A percentile compares a stretch with the other conserved stretches of the same genome.
Conservation (phyloP, 345 rosid genomes). For the Lenwebbia sp. region DNA sequence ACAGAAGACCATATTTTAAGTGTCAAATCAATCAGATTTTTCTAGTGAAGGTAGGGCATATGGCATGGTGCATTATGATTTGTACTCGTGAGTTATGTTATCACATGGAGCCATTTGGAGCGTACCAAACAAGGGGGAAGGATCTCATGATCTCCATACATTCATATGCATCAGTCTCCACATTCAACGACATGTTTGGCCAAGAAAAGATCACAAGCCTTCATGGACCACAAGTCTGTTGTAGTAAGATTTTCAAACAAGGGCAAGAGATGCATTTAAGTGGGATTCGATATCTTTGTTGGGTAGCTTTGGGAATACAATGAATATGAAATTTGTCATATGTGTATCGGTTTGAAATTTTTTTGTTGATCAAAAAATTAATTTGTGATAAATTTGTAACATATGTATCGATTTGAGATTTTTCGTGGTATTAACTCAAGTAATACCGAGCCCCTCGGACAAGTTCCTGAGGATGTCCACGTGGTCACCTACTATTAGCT, state of each 20-base stretch:
- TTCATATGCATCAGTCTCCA: not conserved
- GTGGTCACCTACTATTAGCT: not conserved
- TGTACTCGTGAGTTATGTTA: not conserved
- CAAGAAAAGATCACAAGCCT: not conserved
- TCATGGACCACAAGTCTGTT: not conserved
- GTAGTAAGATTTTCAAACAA: not conserved
- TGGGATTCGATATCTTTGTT: not conserved
- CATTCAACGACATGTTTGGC: not conserved
- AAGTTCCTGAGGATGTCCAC: not conserved
- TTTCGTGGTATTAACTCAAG: too few relatives aligned
- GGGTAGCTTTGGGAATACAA: not conserved
- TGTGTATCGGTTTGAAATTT: too few relatives aligned
- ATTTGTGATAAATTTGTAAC: too few relatives aligned
- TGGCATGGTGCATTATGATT: not conserved
- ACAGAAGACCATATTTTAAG: not conserved
- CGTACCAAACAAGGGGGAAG: not conserved
- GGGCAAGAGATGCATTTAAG: not conserved
- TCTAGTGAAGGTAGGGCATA: not conserved
- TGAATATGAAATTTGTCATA: not conserved
- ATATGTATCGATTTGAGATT: too few relatives aligned
- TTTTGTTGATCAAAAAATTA: too few relatives aligned
- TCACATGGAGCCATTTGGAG: not conserved
- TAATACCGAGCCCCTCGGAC: not conserved
- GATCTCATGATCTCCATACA: slow-evolving; percentile 1
- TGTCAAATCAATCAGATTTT: not conserved